phyloP scores from a whole-genome alignment of 1,284 basidiomycete genomes.

The Cystobasidium slooffiae region DNA sequence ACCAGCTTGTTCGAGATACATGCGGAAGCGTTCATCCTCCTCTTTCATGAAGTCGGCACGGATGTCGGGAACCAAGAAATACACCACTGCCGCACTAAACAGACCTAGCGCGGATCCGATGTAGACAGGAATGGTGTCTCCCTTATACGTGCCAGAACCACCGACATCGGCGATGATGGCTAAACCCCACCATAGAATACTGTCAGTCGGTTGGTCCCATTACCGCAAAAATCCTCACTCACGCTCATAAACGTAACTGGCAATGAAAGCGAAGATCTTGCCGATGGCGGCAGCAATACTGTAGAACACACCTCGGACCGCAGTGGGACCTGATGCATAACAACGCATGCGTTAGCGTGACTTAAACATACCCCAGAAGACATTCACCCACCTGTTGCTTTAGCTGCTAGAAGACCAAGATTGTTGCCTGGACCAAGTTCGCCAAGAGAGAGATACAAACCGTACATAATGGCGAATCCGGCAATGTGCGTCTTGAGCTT shows the following conservation, averaged over 20 bases:
- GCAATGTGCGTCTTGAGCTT: constrained; percentile 65
- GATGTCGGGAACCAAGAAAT: constrained; percentile 76
- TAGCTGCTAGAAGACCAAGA: constrained; percentile 61
- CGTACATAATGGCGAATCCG: constrained; percentile 77
- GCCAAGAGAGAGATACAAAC: constrained; percentile 71
- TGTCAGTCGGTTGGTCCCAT: neutral
- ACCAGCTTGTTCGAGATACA: constrained; percentile 74
- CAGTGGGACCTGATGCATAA: constrained; percentile 70
- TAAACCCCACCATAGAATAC: neutral
- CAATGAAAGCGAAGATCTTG: constrained; percentile 60
- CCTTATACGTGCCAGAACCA: constrained; percentile 50
- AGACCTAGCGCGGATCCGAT: constrained; percentile 68
- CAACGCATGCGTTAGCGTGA: neutral
- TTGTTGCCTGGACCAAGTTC: constrained; percentile 73
- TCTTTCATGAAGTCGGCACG: constrained; percentile 54
- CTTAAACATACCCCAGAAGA: neutral
- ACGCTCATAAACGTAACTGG: constrained; percentile 40
- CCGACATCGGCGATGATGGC: constrained; percentile 49
- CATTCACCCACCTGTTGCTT: constrained; percentile 14
- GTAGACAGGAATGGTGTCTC: constrained; percentile 56
- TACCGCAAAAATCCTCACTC: neutral
- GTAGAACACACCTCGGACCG: constrained; percentile 83
- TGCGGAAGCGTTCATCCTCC: constrained; percentile 79
- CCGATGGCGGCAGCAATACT: constrained; percentile 83
- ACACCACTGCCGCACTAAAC: constrained; percentile 73